These are phyloP conservation scores for Fraxinus sp. DNA, from an alignment of 305 asterid genomes.

Conservation along the genomic window DNA sequence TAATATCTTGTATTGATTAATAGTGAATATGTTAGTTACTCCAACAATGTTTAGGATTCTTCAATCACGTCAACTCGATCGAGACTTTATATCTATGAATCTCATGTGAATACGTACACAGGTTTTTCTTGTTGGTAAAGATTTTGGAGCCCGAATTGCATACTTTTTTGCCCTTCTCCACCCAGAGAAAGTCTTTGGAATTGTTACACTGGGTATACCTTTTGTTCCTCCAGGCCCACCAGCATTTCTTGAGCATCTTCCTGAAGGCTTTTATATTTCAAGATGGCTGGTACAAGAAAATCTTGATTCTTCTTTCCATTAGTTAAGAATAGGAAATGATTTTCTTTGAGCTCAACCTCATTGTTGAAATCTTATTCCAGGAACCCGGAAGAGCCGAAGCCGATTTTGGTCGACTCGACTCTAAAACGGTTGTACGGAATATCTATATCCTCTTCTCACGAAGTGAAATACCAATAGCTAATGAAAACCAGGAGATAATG, in stretches of 20 bases:
- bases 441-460: conserved; percentile 50
- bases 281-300: conserved; percentile 49
- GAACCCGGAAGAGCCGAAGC: conserved; percentile 51
- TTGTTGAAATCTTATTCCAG: conserved; percentile 25
- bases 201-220: conserved; percentile 50
- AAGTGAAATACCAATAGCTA: conserved; percentile 48
- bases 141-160: conserved; percentile 51
- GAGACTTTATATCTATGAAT: not conserved
- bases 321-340: not conserved
- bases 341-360: not conserved
- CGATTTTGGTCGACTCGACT: conserved; percentile 44
- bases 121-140: conserved; percentile 52
- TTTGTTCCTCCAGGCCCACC: conserved; percentile 35
- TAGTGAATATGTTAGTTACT: not conserved
- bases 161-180: conserved; percentile 44
- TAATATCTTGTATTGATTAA: not conserved
- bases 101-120: not conserved
- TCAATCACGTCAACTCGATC: not conserved
- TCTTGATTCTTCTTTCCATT: not conserved
- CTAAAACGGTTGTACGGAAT: conserved; percentile 45
- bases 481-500: conserved; percentile 54
- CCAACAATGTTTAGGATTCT: not conserved
- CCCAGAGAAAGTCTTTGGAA: conserved; percentile 36
- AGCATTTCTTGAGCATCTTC: conserved; percentile 23
- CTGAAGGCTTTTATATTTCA: conserved; percentile 46